Evolutionary conservation across 805 yeast species (phyloP).

Genomic region (Lipomyces yamadae): DNA sequence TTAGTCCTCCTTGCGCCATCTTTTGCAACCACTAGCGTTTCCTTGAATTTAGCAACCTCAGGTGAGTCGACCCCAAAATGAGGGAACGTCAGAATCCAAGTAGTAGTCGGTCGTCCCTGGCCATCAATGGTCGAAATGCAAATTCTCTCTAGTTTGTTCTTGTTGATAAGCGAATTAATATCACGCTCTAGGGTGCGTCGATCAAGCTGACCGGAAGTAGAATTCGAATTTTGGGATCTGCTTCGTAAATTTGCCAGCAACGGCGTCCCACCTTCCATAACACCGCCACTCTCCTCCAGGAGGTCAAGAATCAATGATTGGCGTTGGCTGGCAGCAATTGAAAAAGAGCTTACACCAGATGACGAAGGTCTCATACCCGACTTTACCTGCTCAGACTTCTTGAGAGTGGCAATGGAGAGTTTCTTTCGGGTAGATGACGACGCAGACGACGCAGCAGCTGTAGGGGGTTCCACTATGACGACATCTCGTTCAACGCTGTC

Average conservation of each 20-base stretch:
- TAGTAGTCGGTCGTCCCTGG: conserved; percentile 35
- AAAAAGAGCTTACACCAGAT: conserved; percentile 7
- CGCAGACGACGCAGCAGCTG: conserved; percentile 15
- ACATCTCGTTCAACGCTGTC: background rate
- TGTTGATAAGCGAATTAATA: conserved; percentile 46
- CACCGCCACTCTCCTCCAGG: conserved; percentile 54
- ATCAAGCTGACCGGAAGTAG: conserved; percentile 54
- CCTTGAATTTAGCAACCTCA: conserved; percentile 35
- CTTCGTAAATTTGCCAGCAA: conserved; percentile 52
- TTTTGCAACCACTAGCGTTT: conserved; percentile 23
- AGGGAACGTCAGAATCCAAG: conserved; percentile 43
- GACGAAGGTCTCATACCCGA: background rate
- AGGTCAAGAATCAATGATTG: conserved; percentile 52
- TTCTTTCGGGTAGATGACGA: conserved; percentile 3
- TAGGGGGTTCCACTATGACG: background rate
- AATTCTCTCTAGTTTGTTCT: conserved; percentile 45
- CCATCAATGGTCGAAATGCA: conserved; percentile 38
- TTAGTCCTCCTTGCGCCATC: conserved; percentile 8
- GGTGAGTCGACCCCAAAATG: conserved; percentile 39
- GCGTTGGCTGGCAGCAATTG: conserved; percentile 53
- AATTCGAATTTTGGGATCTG: conserved; percentile 36
- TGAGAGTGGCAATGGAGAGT: conserved; percentile 3
- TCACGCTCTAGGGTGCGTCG: conserved; percentile 59
- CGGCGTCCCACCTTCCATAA: conserved; percentile 50
- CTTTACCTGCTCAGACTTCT: background rate